Evolutionary conservation across 2,329 filamentous ascomycete genomes (phyloP).

Genomic region (Clarireedia sp.): DNA sequence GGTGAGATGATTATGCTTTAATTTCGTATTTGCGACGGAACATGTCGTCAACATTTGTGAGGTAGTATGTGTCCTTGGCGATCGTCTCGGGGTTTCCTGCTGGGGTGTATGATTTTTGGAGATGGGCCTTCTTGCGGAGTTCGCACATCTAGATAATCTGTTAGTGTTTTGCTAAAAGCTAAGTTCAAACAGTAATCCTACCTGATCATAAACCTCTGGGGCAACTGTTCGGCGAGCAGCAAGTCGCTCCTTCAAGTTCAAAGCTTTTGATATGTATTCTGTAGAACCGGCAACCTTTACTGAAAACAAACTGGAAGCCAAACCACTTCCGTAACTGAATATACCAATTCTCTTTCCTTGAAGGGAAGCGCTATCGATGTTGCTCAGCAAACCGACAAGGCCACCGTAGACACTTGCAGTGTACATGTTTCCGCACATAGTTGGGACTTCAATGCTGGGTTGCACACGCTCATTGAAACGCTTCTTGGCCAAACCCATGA

Average conservation of each 20-base stretch:
- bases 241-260: constrained; percentile 64
- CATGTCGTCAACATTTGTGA: constrained; percentile 75
- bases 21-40: constrained; percentile 72
- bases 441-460: constrained; percentile 67
- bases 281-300: constrained; percentile 67
- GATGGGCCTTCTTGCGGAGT: constrained; percentile 73
- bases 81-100: constrained; percentile 61
- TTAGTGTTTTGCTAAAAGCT: constrained; percentile 18
- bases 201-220: constrained; percentile 66
- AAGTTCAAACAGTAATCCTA: constrained; percentile 36
- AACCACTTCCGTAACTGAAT: constrained; percentile 66
- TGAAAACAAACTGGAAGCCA: constrained; percentile 60
- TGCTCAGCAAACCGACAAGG: constrained; percentile 45
- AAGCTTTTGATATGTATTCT: constrained; percentile 55
- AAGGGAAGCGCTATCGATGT: constrained; percentile 47
- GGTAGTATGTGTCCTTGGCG: constrained; percentile 63
- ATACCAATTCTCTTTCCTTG: constrained; percentile 48
- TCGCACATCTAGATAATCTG: constrained; percentile 56
- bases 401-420: constrained; percentile 51
- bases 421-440: constrained; percentile 63
- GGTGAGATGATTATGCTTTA: constrained; percentile 48
- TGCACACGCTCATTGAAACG: constrained; percentile 70
- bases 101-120: constrained; percentile 72
- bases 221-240: constrained; percentile 56
- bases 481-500: constrained; percentile 79